Conservation (phyloP, 495 filamentous ascomycete species). For the Glonium stellatum region DNA sequence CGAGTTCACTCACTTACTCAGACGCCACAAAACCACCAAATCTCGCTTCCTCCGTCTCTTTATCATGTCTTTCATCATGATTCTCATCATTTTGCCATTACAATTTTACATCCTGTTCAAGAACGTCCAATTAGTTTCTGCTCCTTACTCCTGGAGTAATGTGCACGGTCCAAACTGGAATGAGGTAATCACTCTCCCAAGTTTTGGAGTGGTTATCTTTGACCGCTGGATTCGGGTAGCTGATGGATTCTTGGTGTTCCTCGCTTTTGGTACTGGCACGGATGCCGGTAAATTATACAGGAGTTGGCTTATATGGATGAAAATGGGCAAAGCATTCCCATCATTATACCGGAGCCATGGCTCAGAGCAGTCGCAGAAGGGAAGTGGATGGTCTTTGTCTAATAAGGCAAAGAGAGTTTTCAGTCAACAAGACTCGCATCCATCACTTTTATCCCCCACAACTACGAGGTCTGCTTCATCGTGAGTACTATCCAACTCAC, state of each 20-base stretch:
- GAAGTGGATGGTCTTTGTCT: constrained; percentile 2
- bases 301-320: constrained; percentile 43
- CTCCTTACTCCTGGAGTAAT: constrained; percentile 47
- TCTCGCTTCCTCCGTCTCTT: constrained; percentile 75
- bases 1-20: constrained; percentile 54
- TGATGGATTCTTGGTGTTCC: constrained; percentile 55
- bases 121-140: constrained; percentile 41
- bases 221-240: constrained; percentile 63
- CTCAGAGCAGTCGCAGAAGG: neutral
- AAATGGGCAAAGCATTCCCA: constrained; percentile 47
- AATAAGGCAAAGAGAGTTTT: constrained; percentile 21
- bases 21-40: constrained; percentile 52
- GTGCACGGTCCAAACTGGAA: constrained; percentile 54
- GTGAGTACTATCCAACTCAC: neutral
- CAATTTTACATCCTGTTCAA: constrained; percentile 52
- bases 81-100: constrained; percentile 60
- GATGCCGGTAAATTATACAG: constrained; percentile 74
- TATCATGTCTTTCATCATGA: constrained; percentile 59
- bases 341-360: constrained; percentile 12
- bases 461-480: neutral
- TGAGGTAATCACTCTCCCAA: constrained; percentile 55
- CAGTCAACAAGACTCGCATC: constrained; percentile 1
- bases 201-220: constrained; percentile 47
- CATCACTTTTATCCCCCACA: neutral
- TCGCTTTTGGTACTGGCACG: constrained; percentile 73